Percentiles rank a stretch among this genome's conserved stretches.
Conservation (phyloP, 306 rosid genomes). For the Mucuna pruriens region DNA sequence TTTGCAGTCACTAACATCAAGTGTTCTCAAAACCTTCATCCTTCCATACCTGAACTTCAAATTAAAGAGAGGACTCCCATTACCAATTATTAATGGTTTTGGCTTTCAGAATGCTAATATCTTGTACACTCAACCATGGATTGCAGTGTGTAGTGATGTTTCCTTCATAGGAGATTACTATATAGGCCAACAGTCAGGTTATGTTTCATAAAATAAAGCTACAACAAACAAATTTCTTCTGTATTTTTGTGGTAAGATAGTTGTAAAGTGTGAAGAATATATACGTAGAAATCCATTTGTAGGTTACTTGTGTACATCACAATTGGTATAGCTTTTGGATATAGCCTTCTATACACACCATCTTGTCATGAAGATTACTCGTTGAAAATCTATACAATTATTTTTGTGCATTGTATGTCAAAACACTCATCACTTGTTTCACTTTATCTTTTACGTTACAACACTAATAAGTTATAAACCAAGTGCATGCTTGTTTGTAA, state of each 20-base stretch:
- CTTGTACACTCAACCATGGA: conserved; percentile 54
- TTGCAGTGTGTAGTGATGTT: conserved; percentile 62
- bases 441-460: not conserved
- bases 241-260: conserved; percentile 3
- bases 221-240: not conserved
- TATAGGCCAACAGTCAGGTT: conserved; percentile 25
- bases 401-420: not conserved
- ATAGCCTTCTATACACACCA: not conserved
- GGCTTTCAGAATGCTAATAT: conserved; percentile 57
- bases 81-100: conserved; percentile 65
- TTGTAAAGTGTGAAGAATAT: conserved; percentile 8
- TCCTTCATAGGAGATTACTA: conserved; percentile 31
- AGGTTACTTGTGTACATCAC: not conserved
- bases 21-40: conserved; percentile 52
- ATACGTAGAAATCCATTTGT: not conserved
- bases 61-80: conserved; percentile 60
- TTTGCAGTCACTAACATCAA: conserved; percentile 64
- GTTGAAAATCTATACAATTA: not conserved
- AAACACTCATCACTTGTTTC: not conserved
- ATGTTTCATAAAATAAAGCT: conserved; percentile 26
- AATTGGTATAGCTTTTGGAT: not conserved
- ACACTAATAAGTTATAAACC: not conserved
- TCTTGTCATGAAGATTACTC: not conserved
- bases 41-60: conserved; percentile 61
- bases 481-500: not conserved